phyloP scores from a whole-genome alignment of 768 basidiomycete species.

The Mycena galericulata region DNA sequence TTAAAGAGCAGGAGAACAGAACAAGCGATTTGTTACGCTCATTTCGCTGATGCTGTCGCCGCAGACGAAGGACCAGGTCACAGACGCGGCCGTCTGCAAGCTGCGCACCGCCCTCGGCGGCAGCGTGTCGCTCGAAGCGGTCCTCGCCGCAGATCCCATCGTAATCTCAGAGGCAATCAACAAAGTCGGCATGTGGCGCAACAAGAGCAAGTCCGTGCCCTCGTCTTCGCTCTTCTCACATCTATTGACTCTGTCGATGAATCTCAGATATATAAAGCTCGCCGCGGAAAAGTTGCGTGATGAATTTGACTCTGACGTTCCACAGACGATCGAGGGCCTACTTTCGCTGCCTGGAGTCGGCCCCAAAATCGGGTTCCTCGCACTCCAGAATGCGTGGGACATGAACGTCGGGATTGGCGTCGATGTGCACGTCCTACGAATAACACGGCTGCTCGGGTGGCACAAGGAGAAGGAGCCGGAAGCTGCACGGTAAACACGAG shows the following conservation, averaged over 20 bases:
- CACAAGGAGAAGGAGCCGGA: constrained; percentile 92
- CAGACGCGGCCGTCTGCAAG: constrained; percentile 80
- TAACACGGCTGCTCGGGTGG: constrained; percentile 95
- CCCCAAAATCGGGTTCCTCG: constrained; percentile 95
- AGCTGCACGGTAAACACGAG: constrained; percentile 73
- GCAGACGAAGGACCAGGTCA: constrained; percentile 95
- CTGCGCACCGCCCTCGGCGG: constrained; percentile 83
- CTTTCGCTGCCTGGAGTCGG: constrained; percentile 93
- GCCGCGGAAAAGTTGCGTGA: constrained; percentile 77
- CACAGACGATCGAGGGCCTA: constrained; percentile 88
- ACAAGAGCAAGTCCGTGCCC: constrained; percentile 79
- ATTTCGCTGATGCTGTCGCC: constrained; percentile 96
- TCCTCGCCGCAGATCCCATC: constrained; percentile 71
- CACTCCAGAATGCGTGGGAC: constrained; percentile 88
- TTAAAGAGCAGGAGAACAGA: constrained; percentile 63
- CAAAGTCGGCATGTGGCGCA: constrained; percentile 94
- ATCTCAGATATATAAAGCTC: constrained; percentile 77
- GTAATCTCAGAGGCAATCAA: constrained; percentile 81
- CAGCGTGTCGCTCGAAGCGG: constrained; percentile 77
- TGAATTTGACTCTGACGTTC: constrained; percentile 86
- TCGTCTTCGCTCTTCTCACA: not conserved
- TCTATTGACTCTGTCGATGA: constrained; percentile 7
- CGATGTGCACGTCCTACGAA: constrained; percentile 95
- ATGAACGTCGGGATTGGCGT: constrained; percentile 93
- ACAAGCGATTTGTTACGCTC: constrained; percentile 84